Evolutionary conservation across 306 rosid species (phyloP), one percentile per base, ranked within the genome.

Genomic region (Psophocarpus tetragonolobus): DNA sequence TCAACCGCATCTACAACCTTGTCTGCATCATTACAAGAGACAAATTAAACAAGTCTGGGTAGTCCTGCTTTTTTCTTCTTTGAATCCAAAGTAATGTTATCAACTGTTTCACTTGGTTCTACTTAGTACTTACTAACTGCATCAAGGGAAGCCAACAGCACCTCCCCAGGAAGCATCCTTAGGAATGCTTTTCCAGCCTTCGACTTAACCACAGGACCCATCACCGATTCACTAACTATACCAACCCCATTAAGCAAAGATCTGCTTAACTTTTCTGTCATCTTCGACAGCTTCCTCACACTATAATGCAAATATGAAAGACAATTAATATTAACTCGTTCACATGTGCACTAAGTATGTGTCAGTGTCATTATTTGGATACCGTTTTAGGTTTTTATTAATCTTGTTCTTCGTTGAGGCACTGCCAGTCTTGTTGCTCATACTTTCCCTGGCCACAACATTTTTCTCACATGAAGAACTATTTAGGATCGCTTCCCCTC

Each of bases 101-200:
- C 0, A 75, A 57, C 35, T 51, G 32, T 65, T 27, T 35, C 24
- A 47, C 0, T 23, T 72, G n/a, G 65, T 45, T 75, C 70, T 32
- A 91, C 97, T 91, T 87, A 95, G 70, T 32, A 91, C 97, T 91
- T 87, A 95, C 99, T 95, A 77, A 95, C 79, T 13, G 97, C 96
- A 77, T 95, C 97, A 69, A 95, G 89, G 23, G 99, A 92, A 74
- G 99, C 99, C 85, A 95, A 73, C 21, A 95, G 77, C 75, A 91
- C 90, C 83, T 95, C 88, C 69, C 97, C 99, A 5, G 97, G 99
- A 82, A 92, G 90, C 99, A 89, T 86, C 62, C 68, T 68, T n/a
- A 95, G 71, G 83, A 92, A 88, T 48, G 92, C 83, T 78, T 90
- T 88, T 76, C 99, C 99, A 42, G 96, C 82, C 50, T 92, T 70